Evolutionary conservation across 768 basidiomycete genomes (phyloP).

Genomic region (Suillus plorans): DNA sequence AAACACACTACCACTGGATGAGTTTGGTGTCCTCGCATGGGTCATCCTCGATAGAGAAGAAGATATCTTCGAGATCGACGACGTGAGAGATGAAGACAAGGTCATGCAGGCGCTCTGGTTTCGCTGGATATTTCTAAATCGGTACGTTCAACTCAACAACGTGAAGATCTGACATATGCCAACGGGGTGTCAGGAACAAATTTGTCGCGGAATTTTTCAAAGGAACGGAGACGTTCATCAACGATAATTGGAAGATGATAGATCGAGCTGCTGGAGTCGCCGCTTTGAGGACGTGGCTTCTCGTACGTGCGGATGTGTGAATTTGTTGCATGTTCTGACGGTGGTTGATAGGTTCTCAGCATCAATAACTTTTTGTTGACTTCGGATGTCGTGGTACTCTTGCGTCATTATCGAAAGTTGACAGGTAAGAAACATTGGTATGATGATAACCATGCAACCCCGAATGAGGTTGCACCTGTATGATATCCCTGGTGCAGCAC

Average conservation of each 20-base stretch:
- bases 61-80: slow-evolving; percentile 70
- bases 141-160: slow-evolving; percentile 35
- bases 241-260: slow-evolving; percentile 65
- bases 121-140: slow-evolving; percentile 67
- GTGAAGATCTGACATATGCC: background rate
- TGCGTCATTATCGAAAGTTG: slow-evolving; percentile 55
- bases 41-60: slow-evolving; percentile 70
- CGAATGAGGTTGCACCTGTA: background rate
- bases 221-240: slow-evolving; percentile 55
- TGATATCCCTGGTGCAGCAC: background rate
- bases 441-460: slow-evolving; percentile 10
- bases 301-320: slow-evolving; percentile 40
- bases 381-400: slow-evolving; percentile 46
- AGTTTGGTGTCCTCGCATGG: slow-evolving; percentile 70
- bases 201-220: slow-evolving; percentile 58
- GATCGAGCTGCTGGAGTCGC: slow-evolving; percentile 68
- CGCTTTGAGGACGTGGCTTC: slow-evolving; percentile 59
- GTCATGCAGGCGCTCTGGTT: slow-evolving; percentile 79
- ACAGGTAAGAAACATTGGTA: slow-evolving; percentile 50
- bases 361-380: slow-evolving; percentile 54
- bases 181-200: slow-evolving; percentile 36
- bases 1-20: slow-evolving; percentile 54
- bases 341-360: slow-evolving; percentile 45
- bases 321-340: background rate
- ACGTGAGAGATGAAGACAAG: slow-evolving; percentile 73